Evolutionary conservation across 305 asterid genomes (phyloP).

Genomic region (Solanum chacoense): DNA sequence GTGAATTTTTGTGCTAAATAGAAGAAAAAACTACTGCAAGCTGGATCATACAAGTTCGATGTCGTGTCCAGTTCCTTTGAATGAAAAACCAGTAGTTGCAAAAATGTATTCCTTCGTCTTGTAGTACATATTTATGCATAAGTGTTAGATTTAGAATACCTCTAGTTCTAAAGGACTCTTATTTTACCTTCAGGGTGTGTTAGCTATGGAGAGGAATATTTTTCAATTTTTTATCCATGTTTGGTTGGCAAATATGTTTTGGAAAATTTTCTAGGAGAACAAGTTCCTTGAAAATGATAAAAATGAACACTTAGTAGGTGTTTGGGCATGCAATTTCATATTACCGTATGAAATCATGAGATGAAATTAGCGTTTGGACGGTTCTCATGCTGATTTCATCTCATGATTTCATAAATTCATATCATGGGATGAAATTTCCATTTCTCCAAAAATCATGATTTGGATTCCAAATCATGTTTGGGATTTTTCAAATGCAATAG

Average conservation of each 20-base stretch:
- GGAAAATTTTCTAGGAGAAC: too few species aligned
- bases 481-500: background rate
- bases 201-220: too few species aligned
- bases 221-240: too few species aligned
- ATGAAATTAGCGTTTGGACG: too few species aligned
- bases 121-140: background rate
- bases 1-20: background rate
- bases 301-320: background rate
- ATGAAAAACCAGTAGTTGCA: background rate
- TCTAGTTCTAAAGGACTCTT: background rate
- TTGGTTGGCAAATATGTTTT: too few species aligned
- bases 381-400: background rate
- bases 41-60: background rate
- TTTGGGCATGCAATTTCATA: background rate
- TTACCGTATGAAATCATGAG: background rate
- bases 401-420: too few species aligned
- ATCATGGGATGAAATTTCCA: background rate
- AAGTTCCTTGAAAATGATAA: too few species aligned
- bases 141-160: background rate
- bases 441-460: background rate
- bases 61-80: background rate
- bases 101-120: background rate
- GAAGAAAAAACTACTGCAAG: background rate
- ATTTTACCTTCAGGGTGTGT: too few species aligned
- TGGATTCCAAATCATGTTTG: background rate